Base-by-base conservation (phyloP, 2,329 filamentous ascomycete genomes). In the Hansfordia pulvinata region DNA sequence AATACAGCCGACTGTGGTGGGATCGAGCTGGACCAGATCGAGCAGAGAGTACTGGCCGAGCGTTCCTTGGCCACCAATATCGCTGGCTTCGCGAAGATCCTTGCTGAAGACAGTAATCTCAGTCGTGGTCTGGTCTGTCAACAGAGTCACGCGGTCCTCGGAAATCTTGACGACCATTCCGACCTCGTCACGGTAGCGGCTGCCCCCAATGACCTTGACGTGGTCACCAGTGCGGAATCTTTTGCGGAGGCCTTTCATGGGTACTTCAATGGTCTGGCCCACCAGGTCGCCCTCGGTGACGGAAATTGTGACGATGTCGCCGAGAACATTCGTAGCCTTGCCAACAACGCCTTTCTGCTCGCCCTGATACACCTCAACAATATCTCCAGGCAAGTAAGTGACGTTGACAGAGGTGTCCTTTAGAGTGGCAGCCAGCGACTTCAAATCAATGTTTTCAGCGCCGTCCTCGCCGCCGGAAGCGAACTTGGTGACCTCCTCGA, bases 61-160 rank as follows among this genome's bases (percentile, higher is more conserved):
- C 17, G 75, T 73, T 16, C 83, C 80, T 44, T 86, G 76, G 10
- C 83, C 85, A 35, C 85, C 86, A 40, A 85, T 84, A 47, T 96
- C 90, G 29, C 83, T 84, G 16, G 90, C 90, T 52, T 93, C 83
- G 39, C 92, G 74, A 33, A 98, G 58, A 56, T 98, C 90, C 50
- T 93, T 94, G 60, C 88, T 94, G 49, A 98, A 98, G 18, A 98
- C 90, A 0, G 86, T 94, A 40, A 98, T 85, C 49, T 98, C 90
- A 27, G 77, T 76, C 53, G 90, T 88, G 33, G 74, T 90, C 49
- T 90, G 84, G 54, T 98, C 90, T 25, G 83, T 93, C 37, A 98
- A 62, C 37, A 98, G 62, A 2, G 90, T 96, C 31, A 98, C 85
- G 20, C 82, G 76, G 49, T 98, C 90, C 33, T 93, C 84, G 25